Evolutionary conservation across 2,329 filamentous ascomycete species (phyloP).

Genomic region (Verticillium zaregamsianum): DNA sequence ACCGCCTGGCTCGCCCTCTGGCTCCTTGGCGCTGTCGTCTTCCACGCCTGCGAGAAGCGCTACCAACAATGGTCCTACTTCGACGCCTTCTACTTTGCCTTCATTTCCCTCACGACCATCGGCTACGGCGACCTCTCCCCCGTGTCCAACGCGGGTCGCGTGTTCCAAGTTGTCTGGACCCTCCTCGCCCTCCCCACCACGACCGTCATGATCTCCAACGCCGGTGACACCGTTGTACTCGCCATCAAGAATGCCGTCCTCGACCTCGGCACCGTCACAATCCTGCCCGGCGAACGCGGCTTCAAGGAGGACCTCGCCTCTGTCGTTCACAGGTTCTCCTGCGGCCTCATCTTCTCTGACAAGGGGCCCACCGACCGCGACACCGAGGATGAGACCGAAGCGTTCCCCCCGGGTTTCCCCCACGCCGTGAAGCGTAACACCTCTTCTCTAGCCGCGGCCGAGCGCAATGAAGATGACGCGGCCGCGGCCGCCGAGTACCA

Average conservation of each 20-base stretch:
- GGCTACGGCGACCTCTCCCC: constrained; percentile 82
- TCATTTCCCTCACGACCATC: constrained; percentile 72
- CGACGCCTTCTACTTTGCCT: constrained; percentile 79
- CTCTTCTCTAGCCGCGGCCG: background rate
- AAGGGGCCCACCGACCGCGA: background rate
- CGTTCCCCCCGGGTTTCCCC: background rate
- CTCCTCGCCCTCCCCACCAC: constrained; percentile 81
- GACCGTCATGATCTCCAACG: constrained; percentile 80
- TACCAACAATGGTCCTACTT: constrained; percentile 71
- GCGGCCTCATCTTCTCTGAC: constrained; percentile 6
- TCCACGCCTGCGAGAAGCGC: constrained; percentile 47
- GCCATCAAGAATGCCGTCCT: constrained; percentile 51
- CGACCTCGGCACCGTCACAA: constrained; percentile 54
- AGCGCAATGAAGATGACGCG: background rate
- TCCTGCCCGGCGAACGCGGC: constrained; percentile 52
- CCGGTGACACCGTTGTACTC: constrained; percentile 78
- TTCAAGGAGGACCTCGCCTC: constrained; percentile 42
- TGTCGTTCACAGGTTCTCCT: constrained; percentile 17
- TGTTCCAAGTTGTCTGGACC: constrained; percentile 93
- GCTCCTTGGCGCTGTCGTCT: constrained; percentile 75
- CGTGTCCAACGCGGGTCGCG: constrained; percentile 70
- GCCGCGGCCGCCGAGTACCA: constrained; percentile 41
- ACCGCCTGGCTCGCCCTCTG: constrained; percentile 70
- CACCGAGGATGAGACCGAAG: constrained; percentile 26
- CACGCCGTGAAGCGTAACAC: constrained; percentile 5